A percentile compares a stretch with the other conserved stretches of the same genome.
phyloP scores from a whole-genome alignment of 306 rosid genomes.

The Cicer arietinum region DNA sequence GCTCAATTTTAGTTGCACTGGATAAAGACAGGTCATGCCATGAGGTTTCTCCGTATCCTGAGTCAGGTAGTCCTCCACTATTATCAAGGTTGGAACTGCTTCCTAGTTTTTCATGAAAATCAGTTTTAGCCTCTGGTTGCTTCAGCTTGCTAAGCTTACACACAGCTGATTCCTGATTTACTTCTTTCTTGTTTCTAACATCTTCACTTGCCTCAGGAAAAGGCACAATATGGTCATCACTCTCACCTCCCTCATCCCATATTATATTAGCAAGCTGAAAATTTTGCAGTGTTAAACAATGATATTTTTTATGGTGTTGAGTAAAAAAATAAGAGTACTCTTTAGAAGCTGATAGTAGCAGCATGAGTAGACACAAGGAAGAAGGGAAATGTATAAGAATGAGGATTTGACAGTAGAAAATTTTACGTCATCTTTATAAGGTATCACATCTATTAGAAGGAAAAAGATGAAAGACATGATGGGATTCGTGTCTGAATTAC shows the following conservation, averaged over 20 bases:
- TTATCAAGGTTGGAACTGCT: conserved; percentile 52
- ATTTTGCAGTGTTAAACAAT: conserved; percentile 36
- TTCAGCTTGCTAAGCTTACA: conserved; percentile 60
- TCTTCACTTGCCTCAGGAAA: conserved; percentile 68
- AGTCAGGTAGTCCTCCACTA: conserved; percentile 53
- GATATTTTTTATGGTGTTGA: conserved; percentile 25
- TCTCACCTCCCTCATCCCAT: conserved; percentile 84
- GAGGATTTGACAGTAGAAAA: conserved; percentile 28
- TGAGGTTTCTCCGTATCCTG: conserved; percentile 53
- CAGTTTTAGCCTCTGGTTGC: conserved; percentile 54
- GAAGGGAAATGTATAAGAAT: conserved; percentile 10
- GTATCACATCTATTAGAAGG: conserved; percentile 5
- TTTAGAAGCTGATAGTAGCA: conserved; percentile 13
- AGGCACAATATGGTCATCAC: conserved; percentile 93
- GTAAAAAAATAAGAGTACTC: conserved; percentile 8
- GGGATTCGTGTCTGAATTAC: background rate
- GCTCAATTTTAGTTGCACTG: conserved; percentile 55
- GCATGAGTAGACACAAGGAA: conserved; percentile 12
- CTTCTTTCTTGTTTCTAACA: conserved; percentile 60
- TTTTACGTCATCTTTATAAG: conserved; percentile 2
- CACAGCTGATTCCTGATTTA: conserved; percentile 57
- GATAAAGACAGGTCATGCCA: conserved; percentile 73
- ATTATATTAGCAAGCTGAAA: conserved; percentile 90
- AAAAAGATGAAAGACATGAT: background rate
- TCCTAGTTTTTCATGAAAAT: conserved; percentile 54